phyloP scores from a whole-genome alignment of 2,329 filamentous ascomycete genomes.

The Bipolaris gigantea region DNA sequence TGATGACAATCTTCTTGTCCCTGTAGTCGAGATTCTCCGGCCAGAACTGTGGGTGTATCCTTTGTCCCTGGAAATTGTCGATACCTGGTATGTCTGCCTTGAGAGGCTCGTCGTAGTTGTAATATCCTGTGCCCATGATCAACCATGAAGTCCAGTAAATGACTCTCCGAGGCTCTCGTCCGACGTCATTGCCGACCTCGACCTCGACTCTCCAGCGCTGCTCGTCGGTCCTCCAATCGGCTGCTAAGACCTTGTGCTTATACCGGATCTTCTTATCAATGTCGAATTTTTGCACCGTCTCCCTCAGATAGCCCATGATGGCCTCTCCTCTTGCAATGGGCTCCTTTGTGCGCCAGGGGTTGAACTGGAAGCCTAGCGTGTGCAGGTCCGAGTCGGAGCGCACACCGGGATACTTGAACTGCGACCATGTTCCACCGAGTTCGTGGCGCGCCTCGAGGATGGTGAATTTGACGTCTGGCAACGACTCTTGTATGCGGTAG shows the following conservation, averaged over 20 bases:
- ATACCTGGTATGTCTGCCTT: conserved; percentile 66
- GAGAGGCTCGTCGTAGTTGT: conserved; percentile 68
- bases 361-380: conserved; percentile 65
- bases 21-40: conserved; percentile 67
- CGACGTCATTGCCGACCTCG: conserved; percentile 16
- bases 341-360: conserved; percentile 62
- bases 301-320: conserved; percentile 50
- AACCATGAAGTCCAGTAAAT: conserved; percentile 52
- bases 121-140: conserved; percentile 70
- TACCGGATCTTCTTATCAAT: conserved; percentile 53
- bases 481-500: conserved; percentile 66
- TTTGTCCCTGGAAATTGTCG: conserved; percentile 63
- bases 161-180: conserved; percentile 40
- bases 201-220: conserved; percentile 53
- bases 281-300: conserved; percentile 48
- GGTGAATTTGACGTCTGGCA: conserved; percentile 61
- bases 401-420: conserved; percentile 76
- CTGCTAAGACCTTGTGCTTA: conserved; percentile 46
- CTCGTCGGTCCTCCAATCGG: conserved; percentile 51
- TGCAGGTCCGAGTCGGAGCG: conserved; percentile 55
- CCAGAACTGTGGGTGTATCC: conserved; percentile 77
- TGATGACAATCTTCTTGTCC: conserved; percentile 69
- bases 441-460: conserved; percentile 68
- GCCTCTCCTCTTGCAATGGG: conserved; percentile 51
- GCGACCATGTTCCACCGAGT: conserved; percentile 77